Evolutionary conservation across 306 rosid genomes (phyloP).

Genomic region (Boehmeria nivea): DNA sequence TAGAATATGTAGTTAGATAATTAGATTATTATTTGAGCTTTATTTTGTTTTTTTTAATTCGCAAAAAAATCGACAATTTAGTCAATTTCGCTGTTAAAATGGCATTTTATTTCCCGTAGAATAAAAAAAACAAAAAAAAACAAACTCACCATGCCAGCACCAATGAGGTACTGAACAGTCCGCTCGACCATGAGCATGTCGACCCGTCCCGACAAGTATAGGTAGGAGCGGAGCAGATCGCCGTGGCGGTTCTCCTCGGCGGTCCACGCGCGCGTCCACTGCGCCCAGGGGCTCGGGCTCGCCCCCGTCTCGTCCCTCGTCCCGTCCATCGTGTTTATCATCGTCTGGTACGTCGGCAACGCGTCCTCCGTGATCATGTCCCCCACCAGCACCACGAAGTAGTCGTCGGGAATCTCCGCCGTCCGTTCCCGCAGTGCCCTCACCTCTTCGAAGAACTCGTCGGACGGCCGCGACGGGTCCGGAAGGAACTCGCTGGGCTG

Average conservation of each 20-base stretch:
- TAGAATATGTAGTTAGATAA: no score
- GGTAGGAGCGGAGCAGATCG: slow-evolving; percentile 56
- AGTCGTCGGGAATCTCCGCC: slow-evolving; percentile 59
- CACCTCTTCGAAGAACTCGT: slow-evolving; percentile 50
- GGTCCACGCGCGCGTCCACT: slow-evolving; percentile 75
- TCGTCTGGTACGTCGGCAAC: slow-evolving; percentile 68
- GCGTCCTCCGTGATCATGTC: slow-evolving; percentile 71
- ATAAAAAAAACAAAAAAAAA: not conserved
- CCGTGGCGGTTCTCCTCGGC: slow-evolving; percentile 87
- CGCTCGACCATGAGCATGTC: slow-evolving; percentile 71
- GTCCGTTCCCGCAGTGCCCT: slow-evolving; percentile 54
- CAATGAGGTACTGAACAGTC: slow-evolving; percentile 61
- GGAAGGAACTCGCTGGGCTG: slow-evolving; percentile 63
- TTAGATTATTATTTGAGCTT: no score
- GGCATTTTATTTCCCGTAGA: no score
- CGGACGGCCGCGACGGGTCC: slow-evolving; percentile 18
- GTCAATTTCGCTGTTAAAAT: no score
- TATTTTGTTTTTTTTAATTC: no score
- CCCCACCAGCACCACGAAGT: slow-evolving; percentile 49
- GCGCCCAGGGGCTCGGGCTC: slow-evolving; percentile 65
- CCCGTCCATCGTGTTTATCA: slow-evolving; percentile 64
- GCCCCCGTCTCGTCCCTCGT: slow-evolving; percentile 54
- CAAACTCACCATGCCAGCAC: slow-evolving; percentile 61
- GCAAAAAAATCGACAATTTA: no score
- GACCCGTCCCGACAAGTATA: slow-evolving; percentile 76